Conservation (phyloP, 2,329 filamentous ascomycete species). For the Ophiostoma triangulosporum region DNA sequence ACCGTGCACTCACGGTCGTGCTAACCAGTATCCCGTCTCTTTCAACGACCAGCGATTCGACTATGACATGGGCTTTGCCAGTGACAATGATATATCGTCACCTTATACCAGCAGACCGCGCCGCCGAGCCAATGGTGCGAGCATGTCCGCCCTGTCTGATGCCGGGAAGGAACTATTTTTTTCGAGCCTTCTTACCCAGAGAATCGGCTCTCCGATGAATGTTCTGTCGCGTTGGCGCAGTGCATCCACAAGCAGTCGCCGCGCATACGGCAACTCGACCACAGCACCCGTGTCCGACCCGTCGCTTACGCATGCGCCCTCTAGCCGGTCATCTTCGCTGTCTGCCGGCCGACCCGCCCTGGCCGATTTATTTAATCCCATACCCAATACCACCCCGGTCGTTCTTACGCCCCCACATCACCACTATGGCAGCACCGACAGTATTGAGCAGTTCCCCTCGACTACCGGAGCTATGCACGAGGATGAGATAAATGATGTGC, state of each 20-base stretch:
- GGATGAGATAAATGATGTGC: slow-evolving; percentile 31
- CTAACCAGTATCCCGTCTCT: slow-evolving; percentile 22
- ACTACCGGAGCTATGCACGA: slow-evolving; percentile 26
- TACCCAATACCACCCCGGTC: not conserved
- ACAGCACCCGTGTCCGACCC: slow-evolving; percentile 60
- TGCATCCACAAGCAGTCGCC: slow-evolving; percentile 26
- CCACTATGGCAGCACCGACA: slow-evolving; percentile 43
- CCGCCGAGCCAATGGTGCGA: slow-evolving; percentile 3
- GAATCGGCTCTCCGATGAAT: slow-evolving; percentile 49
- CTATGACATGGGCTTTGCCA: slow-evolving; percentile 55
- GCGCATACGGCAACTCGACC: slow-evolving; percentile 32
- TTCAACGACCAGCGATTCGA: slow-evolving; percentile 34
- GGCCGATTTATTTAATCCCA: slow-evolving; percentile 26
- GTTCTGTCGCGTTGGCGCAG: slow-evolving; percentile 36
- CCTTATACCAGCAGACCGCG: slow-evolving; percentile 2
- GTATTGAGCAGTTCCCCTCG: slow-evolving; percentile 25
- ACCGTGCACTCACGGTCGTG: slow-evolving; percentile 40
- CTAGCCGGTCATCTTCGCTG: slow-evolving; percentile 67
- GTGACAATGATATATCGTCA: slow-evolving; percentile 42
- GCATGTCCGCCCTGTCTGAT: slow-evolving; percentile 4
- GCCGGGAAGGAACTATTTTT: slow-evolving; percentile 38
- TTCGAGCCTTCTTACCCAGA: slow-evolving; percentile 48
- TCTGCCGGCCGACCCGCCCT: slow-evolving; percentile 42
- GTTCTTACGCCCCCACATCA: slow-evolving; percentile 28
- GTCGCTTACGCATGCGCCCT: slow-evolving; percentile 51